Conservation (phyloP, 768 basidiomycete species). For the Artomyces pyxidatus region DNA sequence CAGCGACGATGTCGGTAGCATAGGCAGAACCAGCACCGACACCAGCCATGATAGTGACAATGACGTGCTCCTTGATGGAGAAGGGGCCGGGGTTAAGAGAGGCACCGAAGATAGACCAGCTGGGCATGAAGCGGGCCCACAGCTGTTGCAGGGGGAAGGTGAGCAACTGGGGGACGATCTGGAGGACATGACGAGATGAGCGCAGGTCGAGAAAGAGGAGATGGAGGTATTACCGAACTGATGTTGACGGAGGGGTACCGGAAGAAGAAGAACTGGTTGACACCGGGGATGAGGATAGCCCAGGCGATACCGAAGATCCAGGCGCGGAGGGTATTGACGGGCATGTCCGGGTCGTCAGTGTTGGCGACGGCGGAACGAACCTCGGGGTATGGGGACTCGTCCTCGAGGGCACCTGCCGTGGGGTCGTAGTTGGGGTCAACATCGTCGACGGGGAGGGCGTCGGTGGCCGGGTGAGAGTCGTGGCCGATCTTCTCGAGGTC, state of each 20-base stretch:
- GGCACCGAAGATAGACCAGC: slow-evolving; percentile 42
- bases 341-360: slow-evolving; percentile 38
- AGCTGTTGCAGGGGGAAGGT: slow-evolving; percentile 57
- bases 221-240: slow-evolving; percentile 18
- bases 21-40: slow-evolving; percentile 27
- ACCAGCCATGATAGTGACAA: slow-evolving; percentile 36
- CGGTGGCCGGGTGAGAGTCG: neutral
- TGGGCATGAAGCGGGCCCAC: slow-evolving; percentile 49
- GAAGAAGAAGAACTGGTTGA: slow-evolving; percentile 76
- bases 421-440: slow-evolving; percentile 29
- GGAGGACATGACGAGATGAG: neutral
- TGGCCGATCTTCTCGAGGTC: slow-evolving; percentile 14
- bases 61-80: slow-evolving; percentile 66
- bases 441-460: slow-evolving; percentile 14
- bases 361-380: slow-evolving; percentile 44
- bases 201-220: too few relatives aligned
- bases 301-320: slow-evolving; percentile 34
- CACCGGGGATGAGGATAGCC: slow-evolving; percentile 55
- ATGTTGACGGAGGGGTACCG: slow-evolving; percentile 45
- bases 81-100: slow-evolving; percentile 62
- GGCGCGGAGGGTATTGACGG: slow-evolving; percentile 27
- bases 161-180: slow-evolving; percentile 60
- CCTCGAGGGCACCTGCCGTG: slow-evolving; percentile 23
- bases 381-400: slow-evolving; percentile 48
- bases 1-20: slow-evolving; percentile 37